Conservation (phyloP, 768 basidiomycete genomes). For the Lepiota brunneoincarnata region DNA sequence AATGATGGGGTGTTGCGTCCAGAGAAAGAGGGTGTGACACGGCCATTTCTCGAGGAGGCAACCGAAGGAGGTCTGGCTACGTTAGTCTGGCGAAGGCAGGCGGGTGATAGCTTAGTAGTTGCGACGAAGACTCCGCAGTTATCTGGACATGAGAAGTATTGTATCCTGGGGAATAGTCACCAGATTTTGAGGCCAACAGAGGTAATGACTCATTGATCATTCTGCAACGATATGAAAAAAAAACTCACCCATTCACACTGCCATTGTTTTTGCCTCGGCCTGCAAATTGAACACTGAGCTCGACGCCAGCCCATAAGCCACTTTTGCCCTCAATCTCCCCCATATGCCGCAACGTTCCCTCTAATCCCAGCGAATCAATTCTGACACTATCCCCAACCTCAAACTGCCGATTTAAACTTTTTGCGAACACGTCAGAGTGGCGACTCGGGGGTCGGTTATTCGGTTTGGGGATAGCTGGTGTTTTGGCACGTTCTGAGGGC, state of each 20-base stretch:
- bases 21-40: conserved; percentile 55
- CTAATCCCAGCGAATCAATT: conserved; percentile 86
- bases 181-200: conserved; percentile 4
- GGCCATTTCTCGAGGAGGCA: conserved; percentile 65
- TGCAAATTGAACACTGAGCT: conserved; percentile 78
- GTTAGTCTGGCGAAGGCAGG: conserved; percentile 29
- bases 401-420: conserved; percentile 47
- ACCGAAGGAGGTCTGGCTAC: conserved; percentile 72
- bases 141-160: conserved; percentile 83
- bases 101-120: conserved; percentile 73
- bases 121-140: conserved; percentile 92
- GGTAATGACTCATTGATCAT: conserved; percentile 2
- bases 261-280: conserved; percentile 98
- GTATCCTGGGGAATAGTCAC: conserved; percentile 46
- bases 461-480: conserved; percentile 38
- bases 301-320: conserved; percentile 92
- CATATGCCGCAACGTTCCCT: conserved; percentile 77
- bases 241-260: conserved; percentile 78
- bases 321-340: conserved; percentile 88
- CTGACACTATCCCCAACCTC: conserved; percentile 81
- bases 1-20: conserved; percentile 52
- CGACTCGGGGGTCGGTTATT: conserved; percentile 61
- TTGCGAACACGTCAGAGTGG: conserved; percentile 53
- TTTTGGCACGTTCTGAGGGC: conserved; percentile 47
- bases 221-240: conserved; percentile 3